phyloP scores from a whole-genome alignment of 2,329 filamentous ascomycete genomes.

The Aspergillus sp. region DNA sequence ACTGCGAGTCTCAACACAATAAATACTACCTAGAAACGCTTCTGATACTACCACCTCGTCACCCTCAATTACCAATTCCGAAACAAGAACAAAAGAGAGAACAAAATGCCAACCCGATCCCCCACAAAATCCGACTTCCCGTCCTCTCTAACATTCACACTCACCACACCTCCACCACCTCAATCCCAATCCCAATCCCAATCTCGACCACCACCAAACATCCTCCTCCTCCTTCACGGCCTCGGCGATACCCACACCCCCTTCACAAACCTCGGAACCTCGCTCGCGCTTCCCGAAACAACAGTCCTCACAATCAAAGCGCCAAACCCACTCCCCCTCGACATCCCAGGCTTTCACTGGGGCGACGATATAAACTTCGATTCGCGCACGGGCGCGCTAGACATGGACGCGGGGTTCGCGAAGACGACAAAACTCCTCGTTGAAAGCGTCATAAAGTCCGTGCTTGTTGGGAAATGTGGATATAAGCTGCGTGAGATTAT shows the following conservation, averaged over 20 bases:
- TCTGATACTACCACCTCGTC: background rate
- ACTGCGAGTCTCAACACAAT: background rate
- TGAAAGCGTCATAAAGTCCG: conserved; percentile 52
- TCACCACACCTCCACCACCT: conserved; percentile 37
- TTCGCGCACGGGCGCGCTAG: conserved; percentile 52
- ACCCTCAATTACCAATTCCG: background rate
- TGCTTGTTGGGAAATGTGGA: conserved; percentile 57
- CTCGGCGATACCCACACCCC: conserved; percentile 72
- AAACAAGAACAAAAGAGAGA: background rate
- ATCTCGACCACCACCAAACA: conserved; percentile 63
- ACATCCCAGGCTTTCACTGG: conserved; percentile 68
- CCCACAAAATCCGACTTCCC: conserved; percentile 51
- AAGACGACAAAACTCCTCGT: conserved; percentile 51
- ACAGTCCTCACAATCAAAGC: conserved; percentile 73
- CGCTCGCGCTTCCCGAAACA: conserved; percentile 73
- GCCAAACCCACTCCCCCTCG: conserved; percentile 66
- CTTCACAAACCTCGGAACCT: conserved; percentile 68
- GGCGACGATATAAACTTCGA: conserved; percentile 64
- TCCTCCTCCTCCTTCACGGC: conserved; percentile 81
- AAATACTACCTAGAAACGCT: background rate
- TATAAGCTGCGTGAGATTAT: conserved; percentile 62
- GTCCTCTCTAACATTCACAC: conserved; percentile 39
- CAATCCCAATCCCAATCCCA: conserved; percentile 27
- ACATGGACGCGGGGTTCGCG: conserved; percentile 62
- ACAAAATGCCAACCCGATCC: conserved; percentile 34